phyloP scores from a whole-genome alignment of 257 asterid species.

The Gentiana dahurica region DNA sequence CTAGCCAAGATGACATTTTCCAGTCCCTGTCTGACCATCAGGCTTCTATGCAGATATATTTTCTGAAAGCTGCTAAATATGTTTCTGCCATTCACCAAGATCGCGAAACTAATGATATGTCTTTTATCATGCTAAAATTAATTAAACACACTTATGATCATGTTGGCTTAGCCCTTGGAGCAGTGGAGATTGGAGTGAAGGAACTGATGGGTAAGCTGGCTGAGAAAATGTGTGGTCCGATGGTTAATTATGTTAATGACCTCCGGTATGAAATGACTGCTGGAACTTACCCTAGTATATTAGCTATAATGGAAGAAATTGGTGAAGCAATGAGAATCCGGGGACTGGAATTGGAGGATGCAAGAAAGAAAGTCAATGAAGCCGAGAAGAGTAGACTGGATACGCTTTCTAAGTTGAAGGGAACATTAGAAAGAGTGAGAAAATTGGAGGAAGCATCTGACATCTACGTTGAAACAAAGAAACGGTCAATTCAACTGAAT shows the following conservation, averaged over 20 bases:
- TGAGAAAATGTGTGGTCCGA: conserved; percentile 56
- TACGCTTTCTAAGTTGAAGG: conserved; percentile 30
- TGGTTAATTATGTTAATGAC: conserved; percentile 53
- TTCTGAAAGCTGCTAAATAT: conserved; percentile 37
- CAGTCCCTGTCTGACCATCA: conserved; percentile 41
- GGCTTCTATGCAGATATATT: conserved; percentile 29
- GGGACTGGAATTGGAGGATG: conserved; percentile 52
- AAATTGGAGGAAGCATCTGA: conserved; percentile 21
- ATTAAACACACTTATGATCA: conserved; percentile 37
- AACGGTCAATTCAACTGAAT: conserved; percentile 14
- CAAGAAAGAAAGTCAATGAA: conserved; percentile 31
- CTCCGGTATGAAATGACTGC: conserved; percentile 43
- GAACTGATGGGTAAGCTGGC: conserved; percentile 43
- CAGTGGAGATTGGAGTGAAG: conserved; percentile 60
- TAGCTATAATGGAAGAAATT: conserved; percentile 55
- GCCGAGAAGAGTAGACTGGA: conserved; percentile 40
- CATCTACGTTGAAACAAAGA: conserved; percentile 18
- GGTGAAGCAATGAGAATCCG: conserved; percentile 37
- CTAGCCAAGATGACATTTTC: conserved; percentile 47
- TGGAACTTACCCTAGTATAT: conserved; percentile 41
- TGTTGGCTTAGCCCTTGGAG: conserved; percentile 42
- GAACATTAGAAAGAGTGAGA: conserved; percentile 36
- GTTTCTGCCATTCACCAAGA: conserved; percentile 41
- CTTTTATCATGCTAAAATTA: conserved; percentile 29
- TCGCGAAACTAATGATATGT: conserved; percentile 22